Evolutionary conservation across 805 yeast genomes (phyloP).

Genomic region (Metschnikowia corniflorae): DNA sequence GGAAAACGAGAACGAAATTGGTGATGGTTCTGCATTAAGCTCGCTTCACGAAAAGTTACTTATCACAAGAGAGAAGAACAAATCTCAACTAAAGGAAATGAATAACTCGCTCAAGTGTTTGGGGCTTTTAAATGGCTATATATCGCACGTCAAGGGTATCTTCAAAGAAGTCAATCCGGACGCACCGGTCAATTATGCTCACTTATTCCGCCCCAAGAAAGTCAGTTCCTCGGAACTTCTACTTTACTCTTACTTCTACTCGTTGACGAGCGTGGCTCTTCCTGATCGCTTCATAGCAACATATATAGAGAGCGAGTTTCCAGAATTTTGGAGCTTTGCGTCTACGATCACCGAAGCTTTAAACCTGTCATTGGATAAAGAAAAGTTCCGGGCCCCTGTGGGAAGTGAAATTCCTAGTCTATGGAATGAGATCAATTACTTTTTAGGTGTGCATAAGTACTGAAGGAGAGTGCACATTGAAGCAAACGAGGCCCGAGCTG

Average conservation of each 20-base stretch:
- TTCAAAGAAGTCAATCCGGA: conserved; percentile 16
- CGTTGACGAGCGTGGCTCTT: conserved; percentile 29
- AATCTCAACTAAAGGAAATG: conserved; percentile 28
- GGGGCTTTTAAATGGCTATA: conserved; percentile 21
- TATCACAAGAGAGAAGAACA: conserved; percentile 32
- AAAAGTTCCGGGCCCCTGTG: conserved; percentile 22
- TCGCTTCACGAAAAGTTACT: conserved; percentile 38
- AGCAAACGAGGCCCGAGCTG: too few species aligned
- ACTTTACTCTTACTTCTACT: conserved; percentile 36
- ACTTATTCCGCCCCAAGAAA: conserved; percentile 15
- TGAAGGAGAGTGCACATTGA: too few species aligned
- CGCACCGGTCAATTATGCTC: conserved; percentile 15
- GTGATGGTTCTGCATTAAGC: conserved; percentile 29
- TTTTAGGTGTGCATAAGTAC: conserved; percentile 5
- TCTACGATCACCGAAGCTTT: conserved; percentile 14
- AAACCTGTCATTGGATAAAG: conserved; percentile 9
- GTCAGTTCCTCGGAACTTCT: conserved; percentile 33
- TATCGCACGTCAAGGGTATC: conserved; percentile 18
- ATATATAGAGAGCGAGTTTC: conserved; percentile 31
- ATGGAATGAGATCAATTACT: conserved; percentile 30
- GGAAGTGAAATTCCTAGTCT: conserved; percentile 33
- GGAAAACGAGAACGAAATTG: conserved; percentile 15
- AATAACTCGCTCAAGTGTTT: conserved; percentile 33
- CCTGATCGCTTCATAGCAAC: conserved; percentile 40
- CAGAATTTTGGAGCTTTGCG: conserved; percentile 23